Conservation (phyloP, 2,329 filamentous ascomycete genomes). For the Fusarium irregulare region DNA sequence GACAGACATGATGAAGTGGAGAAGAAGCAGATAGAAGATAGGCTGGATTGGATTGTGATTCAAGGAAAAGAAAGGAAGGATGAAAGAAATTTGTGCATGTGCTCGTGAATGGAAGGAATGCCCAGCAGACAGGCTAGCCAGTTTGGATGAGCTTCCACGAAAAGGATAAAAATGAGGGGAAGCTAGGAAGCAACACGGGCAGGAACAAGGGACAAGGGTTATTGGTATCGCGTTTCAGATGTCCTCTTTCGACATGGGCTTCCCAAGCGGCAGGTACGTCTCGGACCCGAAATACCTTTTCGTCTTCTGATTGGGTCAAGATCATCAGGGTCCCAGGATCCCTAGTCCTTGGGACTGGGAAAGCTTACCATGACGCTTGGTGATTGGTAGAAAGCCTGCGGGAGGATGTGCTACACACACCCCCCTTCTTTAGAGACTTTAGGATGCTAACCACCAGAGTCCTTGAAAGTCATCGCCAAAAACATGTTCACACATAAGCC, state of each 20-base stretch:
- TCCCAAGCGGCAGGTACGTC: conserved; percentile 36
- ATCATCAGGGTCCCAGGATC: conserved; percentile 24
- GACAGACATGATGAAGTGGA: conserved; percentile 14
- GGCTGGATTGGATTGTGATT: background rate
- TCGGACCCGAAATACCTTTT: conserved; percentile 15
- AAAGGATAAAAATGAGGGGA: conserved; percentile 24
- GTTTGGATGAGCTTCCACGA: conserved; percentile 17
- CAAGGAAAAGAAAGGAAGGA: conserved; percentile 12
- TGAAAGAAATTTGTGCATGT: background rate
- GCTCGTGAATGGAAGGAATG: conserved; percentile 5
- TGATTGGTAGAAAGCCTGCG: conserved; percentile 28
- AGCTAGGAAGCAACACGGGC: conserved; percentile 3
- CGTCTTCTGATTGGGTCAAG: conserved; percentile 21
- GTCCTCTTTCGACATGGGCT: conserved; percentile 29
- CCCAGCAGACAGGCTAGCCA: background rate
- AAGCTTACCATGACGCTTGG: background rate
- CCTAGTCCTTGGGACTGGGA: conserved; percentile 34
- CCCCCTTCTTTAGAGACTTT: background rate
- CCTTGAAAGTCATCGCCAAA: background rate
- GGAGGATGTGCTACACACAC: background rate
- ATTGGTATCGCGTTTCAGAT: conserved; percentile 34
- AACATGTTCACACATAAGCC: background rate
- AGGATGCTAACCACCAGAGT: conserved; percentile 9
- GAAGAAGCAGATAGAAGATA: background rate
- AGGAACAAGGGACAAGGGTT: conserved; percentile 6